phyloP scores from a whole-genome alignment of 2,329 filamentous ascomycete genomes.

The Teratosphaeria viscida region DNA sequence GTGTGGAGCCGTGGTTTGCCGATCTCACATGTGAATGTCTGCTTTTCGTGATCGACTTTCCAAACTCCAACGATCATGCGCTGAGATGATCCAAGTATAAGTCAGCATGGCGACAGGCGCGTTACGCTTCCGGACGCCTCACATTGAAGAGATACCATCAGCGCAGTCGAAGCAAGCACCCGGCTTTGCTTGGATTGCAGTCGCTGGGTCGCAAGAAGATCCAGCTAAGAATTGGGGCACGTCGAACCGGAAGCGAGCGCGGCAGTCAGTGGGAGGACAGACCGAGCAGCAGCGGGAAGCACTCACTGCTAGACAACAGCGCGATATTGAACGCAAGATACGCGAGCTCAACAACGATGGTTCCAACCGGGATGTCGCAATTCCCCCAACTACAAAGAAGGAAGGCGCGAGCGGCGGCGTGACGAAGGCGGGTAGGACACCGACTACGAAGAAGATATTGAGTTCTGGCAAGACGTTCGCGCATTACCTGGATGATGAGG shows the following conservation, averaged over 20 bases:
- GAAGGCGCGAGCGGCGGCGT: slow-evolving; percentile 27
- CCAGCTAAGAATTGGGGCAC: slow-evolving; percentile 37
- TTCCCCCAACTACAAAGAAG: slow-evolving; percentile 40
- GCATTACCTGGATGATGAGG: slow-evolving; percentile 72
- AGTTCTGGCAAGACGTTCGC: slow-evolving; percentile 73
- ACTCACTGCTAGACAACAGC: slow-evolving; percentile 69
- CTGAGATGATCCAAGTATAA: neutral
- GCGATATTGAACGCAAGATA: slow-evolving; percentile 70
- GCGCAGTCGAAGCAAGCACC: slow-evolving; percentile 59
- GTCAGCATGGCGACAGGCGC: slow-evolving; percentile 12
- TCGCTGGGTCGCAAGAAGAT: slow-evolving; percentile 51
- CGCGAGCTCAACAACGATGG: slow-evolving; percentile 68
- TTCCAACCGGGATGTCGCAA: slow-evolving; percentile 56
- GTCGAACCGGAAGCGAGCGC: slow-evolving; percentile 56
- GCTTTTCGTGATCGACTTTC: neutral
- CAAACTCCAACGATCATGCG: neutral
- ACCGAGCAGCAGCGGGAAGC: slow-evolving; percentile 42
- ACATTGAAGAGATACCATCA: slow-evolving; percentile 70
- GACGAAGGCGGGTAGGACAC: slow-evolving; percentile 47
- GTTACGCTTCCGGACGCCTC: slow-evolving; percentile 43
- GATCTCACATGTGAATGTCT: neutral
- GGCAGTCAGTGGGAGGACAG: slow-evolving; percentile 36
- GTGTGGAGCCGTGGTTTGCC: neutral
- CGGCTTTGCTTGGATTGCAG: slow-evolving; percentile 87
- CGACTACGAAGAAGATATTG: slow-evolving; percentile 64